phyloP scores from a whole-genome alignment of 2,329 filamentous ascomycete genomes.

The Plectosphaerella cucumerina region DNA sequence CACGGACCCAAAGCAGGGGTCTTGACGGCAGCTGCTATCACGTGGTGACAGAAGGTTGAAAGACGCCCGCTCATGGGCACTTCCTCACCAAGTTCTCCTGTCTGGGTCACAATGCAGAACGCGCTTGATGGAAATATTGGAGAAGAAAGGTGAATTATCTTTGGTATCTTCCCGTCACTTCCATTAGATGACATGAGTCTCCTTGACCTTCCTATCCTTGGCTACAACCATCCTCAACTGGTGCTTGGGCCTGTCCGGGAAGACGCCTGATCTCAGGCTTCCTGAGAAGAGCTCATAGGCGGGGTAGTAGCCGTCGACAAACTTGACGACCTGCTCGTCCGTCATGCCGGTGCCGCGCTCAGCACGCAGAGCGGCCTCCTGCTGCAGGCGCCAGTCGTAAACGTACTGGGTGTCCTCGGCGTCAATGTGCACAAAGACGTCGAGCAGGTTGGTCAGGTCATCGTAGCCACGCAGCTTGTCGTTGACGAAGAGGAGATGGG shows the following conservation, averaged over 20 bases:
- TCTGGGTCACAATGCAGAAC: no score
- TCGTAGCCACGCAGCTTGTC: conserved; percentile 42
- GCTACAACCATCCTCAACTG: conserved; percentile 62
- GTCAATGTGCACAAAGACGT: conserved; percentile 58
- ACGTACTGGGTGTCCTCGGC: conserved; percentile 71
- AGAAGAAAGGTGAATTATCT: background rate
- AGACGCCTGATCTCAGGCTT: conserved; percentile 52
- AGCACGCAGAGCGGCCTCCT: conserved; percentile 67
- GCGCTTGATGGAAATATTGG: background rate
- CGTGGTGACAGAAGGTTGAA: no score
- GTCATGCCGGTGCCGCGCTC: conserved; percentile 74
- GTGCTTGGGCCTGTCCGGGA: conserved; percentile 41
- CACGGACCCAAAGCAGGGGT: no score
- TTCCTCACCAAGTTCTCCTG: no score
- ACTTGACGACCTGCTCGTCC: conserved; percentile 70
- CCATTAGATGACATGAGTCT: conserved; percentile 43
- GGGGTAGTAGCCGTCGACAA: conserved; percentile 67
- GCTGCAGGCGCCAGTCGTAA: conserved; percentile 79
- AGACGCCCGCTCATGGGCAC: no score
- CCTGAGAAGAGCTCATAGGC: conserved; percentile 68
- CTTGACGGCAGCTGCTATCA: no score
- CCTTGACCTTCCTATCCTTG: conserved; percentile 54
- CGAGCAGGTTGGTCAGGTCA: conserved; percentile 42
- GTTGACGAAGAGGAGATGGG: conserved; percentile 48
- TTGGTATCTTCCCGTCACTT: background rate